A percentile compares a stretch with the other conserved stretches of the same genome.
phyloP scores from a whole-genome alignment of 345 rosid genomes.

The Gossypium arboreum region DNA sequence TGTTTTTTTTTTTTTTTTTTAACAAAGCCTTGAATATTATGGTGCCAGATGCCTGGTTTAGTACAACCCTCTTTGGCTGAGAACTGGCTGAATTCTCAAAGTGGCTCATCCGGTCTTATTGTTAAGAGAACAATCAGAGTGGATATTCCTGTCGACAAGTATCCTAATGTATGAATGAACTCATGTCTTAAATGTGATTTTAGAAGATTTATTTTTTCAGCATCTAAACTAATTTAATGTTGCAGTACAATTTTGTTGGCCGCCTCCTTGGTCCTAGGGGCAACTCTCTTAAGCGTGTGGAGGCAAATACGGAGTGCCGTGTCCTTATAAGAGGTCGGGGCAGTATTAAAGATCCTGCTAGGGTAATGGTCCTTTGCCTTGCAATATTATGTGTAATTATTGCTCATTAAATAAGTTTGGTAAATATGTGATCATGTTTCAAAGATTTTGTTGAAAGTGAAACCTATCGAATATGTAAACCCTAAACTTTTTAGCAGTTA shows the following conservation, averaged over 20 bases:
- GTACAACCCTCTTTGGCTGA: slow-evolving; percentile 60
- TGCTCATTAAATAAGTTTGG: slow-evolving; percentile 4
- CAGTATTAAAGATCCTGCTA: slow-evolving; percentile 81
- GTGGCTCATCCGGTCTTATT: slow-evolving; percentile 77
- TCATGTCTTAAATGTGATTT: background rate
- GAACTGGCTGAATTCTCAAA: slow-evolving; percentile 73
- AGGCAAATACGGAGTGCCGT: slow-evolving; percentile 91
- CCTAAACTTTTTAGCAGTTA: background rate
- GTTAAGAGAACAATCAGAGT: slow-evolving; percentile 84
- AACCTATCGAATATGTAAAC: background rate
- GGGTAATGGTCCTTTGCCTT: slow-evolving; percentile 39
- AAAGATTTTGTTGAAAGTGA: slow-evolving; percentile 4
- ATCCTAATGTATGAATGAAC: slow-evolving; percentile 61
- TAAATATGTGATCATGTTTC: background rate
- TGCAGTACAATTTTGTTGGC: slow-evolving; percentile 96
- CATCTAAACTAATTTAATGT: slow-evolving; percentile 24
- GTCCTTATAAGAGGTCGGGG: slow-evolving; percentile 94
- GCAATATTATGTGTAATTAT: background rate
- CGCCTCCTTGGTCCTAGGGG: slow-evolving; percentile 99
- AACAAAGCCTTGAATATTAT: slow-evolving; percentile 26
- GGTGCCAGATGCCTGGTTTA: slow-evolving; percentile 63
- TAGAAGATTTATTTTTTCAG: background rate
- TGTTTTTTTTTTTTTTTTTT: slow-evolving; percentile 6
- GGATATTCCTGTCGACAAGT: slow-evolving; percentile 89
- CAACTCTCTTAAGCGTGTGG: slow-evolving; percentile 94